These are phyloP conservation scores for Trebouxia gelatinosa DNA, from an alignment of 163 green algal genomes.

Conservation along the genomic window DNA sequence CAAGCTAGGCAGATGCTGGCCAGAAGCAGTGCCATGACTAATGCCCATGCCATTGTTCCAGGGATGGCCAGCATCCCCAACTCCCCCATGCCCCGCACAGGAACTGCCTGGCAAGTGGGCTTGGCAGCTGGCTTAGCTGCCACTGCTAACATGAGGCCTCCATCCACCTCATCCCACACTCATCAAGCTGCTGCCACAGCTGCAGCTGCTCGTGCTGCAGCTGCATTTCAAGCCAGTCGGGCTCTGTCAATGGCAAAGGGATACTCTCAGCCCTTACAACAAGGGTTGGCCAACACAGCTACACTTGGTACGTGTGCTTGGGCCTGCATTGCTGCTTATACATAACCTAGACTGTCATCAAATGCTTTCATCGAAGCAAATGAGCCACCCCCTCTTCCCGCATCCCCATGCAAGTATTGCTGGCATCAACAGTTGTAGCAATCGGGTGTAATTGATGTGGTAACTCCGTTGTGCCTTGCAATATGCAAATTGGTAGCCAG, in stretches of 20 bases:
- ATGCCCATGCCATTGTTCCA: conserved; percentile 17
- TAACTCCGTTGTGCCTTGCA: too few species aligned
- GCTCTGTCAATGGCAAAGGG: background rate
- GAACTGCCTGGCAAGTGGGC: conserved; percentile 1
- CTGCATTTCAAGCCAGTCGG: conserved; percentile 14
- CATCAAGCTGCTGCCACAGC: conserved; percentile 25
- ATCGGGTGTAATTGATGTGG: too few species aligned
- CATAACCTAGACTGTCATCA: background rate
- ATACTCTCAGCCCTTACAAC: background rate
- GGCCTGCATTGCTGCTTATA: background rate
- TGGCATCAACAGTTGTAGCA: too few species aligned
- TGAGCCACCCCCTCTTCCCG: too few species aligned
- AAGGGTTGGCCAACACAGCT: too few species aligned
- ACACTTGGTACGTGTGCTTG: background rate
- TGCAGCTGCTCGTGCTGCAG: conserved; percentile 4
- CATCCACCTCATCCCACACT: background rate
- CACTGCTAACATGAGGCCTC: conserved; percentile 12
- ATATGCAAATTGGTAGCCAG: too few species aligned
- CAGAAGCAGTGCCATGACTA: too few species aligned
- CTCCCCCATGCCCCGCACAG: background rate
- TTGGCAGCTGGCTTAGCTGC: conserved; percentile 6
- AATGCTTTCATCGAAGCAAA: background rate
- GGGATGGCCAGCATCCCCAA: background rate
- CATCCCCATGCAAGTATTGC: too few species aligned
- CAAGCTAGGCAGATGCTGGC: too few species aligned